Evolutionary conservation across 768 basidiomycete genomes (phyloP).

Genomic region (Agrocybe pediades): DNA sequence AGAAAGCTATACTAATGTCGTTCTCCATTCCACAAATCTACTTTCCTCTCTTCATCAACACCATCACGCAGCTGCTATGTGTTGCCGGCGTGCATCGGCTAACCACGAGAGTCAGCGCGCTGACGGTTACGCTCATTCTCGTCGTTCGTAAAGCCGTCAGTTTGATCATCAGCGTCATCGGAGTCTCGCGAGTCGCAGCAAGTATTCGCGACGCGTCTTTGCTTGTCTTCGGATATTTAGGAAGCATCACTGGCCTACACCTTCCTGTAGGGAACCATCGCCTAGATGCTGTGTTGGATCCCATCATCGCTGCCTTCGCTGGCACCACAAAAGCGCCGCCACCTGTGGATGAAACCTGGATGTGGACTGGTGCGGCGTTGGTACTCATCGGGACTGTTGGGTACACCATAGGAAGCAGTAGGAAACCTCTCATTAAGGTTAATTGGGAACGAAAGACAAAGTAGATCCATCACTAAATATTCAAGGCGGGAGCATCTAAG

Average conservation of each 20-base stretch:
- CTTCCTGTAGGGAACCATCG: not conserved
- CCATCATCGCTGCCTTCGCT: slow-evolving; percentile 18
- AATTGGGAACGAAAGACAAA: too few relatives aligned
- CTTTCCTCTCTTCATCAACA: slow-evolving; percentile 71
- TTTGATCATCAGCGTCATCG: slow-evolving; percentile 68
- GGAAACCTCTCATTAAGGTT: slow-evolving; percentile 17
- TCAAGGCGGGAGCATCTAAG: too few relatives aligned
- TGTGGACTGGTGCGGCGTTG: slow-evolving; percentile 71
- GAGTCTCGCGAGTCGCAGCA: slow-evolving; percentile 29
- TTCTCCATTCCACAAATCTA: slow-evolving; percentile 60
- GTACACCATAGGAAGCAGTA: slow-evolving; percentile 53
- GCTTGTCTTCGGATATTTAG: not conserved
- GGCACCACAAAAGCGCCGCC: slow-evolving; percentile 19
- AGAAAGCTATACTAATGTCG: slow-evolving; percentile 16
- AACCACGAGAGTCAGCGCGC: slow-evolving; percentile 71
- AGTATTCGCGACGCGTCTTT: not conserved
- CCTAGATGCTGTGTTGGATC: slow-evolving; percentile 11
- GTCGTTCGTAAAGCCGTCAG: slow-evolving; percentile 83
- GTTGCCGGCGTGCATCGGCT: slow-evolving; percentile 86
- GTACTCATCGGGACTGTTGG: slow-evolving; percentile 73
- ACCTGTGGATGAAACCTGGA: slow-evolving; percentile 42
- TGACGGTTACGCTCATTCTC: slow-evolving; percentile 79
- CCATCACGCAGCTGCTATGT: slow-evolving; percentile 83
- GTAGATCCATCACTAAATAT: too few relatives aligned
- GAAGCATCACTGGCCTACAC: not conserved